A percentile compares a stretch with the other conserved stretches of the same genome.
Evolutionary conservation across 768 basidiomycete species (phyloP).

Genomic region (Boletus tylopilopsis): DNA sequence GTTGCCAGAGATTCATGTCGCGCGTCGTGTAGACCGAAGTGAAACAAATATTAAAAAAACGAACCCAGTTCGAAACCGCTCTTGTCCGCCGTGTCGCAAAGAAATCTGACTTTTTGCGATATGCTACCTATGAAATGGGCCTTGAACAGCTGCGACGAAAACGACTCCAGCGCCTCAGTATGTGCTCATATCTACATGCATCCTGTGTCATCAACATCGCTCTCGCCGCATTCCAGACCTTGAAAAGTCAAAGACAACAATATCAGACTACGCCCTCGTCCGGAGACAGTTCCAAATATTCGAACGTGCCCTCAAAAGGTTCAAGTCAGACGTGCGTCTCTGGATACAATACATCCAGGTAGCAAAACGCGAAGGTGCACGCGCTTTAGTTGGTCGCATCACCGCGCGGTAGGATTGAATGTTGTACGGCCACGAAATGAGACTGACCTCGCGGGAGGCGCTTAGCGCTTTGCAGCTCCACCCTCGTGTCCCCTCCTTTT

Average conservation of each 20-base stretch:
- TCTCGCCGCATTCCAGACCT: constrained; percentile 25
- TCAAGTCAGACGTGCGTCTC: constrained; percentile 81
- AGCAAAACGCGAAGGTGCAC: constrained; percentile 76
- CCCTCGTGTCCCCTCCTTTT: constrained; percentile 71
- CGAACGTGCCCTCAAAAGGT: constrained; percentile 83
- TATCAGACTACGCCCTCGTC: constrained; percentile 84
- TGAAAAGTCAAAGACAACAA: constrained; percentile 42
- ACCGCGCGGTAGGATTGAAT: constrained; percentile 62
- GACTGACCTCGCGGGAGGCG: constrained; percentile 4
- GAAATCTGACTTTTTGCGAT: constrained; percentile 86
- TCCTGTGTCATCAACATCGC: not conserved
- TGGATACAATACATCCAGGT: constrained; percentile 90
- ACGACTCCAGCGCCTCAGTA: constrained; percentile 69
- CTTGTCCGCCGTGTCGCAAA: constrained; percentile 80
- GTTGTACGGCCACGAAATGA: not conserved
- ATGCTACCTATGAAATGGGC: constrained; percentile 88
- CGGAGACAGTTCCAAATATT: constrained; percentile 86
- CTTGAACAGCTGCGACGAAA: constrained; percentile 79
- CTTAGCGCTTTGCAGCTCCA: constrained; percentile 82
- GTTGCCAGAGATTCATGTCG: constrained; percentile 1
- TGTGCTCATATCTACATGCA: constrained; percentile 17
- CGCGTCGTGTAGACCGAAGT: constrained; percentile 57
- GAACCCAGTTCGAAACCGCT: constrained; percentile 79
- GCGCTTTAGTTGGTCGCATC: constrained; percentile 75
- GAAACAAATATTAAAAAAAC: constrained; percentile 78